A percentile compares a stretch with the other conserved stretches of the same genome.
These are phyloP conservation scores for Phytophthora sansomeana DNA, from an alignment of 352 stramenopile species.

Conservation along the genomic window DNA sequence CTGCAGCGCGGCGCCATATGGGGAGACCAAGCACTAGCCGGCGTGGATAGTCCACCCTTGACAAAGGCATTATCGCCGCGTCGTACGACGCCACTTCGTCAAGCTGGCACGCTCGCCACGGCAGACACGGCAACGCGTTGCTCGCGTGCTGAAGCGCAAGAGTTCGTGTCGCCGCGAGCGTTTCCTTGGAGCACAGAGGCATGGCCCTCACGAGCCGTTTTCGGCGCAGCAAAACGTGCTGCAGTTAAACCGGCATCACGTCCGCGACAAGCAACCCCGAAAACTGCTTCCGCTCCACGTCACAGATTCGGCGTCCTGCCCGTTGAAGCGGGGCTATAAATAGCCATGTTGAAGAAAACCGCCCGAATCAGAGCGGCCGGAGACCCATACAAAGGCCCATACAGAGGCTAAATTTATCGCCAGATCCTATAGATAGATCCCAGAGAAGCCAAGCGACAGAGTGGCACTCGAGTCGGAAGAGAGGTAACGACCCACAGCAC, in stretches of 20 bases:
- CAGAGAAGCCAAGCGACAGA: not conserved
- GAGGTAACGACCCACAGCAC: slow-evolving; percentile 37
- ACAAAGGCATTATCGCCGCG: slow-evolving; percentile 11
- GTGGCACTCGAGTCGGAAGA: slow-evolving; percentile 6
- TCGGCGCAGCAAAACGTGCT: not conserved
- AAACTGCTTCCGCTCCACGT: not conserved
- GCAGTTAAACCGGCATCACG: not conserved
- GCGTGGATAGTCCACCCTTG: slow-evolving; percentile 32
- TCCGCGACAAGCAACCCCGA: not conserved
- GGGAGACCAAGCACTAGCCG: slow-evolving; percentile 10
- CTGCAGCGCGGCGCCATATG: slow-evolving; percentile 22
- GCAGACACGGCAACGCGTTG: slow-evolving; percentile 1
- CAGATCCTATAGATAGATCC: slow-evolving; percentile 5
- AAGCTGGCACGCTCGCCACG: slow-evolving; percentile 17
- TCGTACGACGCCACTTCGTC: slow-evolving; percentile 34
- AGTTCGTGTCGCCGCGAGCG: not conserved
- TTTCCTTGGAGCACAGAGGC: not conserved
- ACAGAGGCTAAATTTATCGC: not conserved
- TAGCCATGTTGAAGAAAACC: slow-evolving; percentile 2
- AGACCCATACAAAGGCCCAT: not conserved
- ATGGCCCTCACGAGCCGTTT: not conserved
- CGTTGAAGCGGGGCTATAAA: no score
- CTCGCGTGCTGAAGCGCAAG: not conserved
- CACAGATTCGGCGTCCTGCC: no score
- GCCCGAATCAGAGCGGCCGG: slow-evolving; percentile 1